Conservation (phyloP, 164 flowering plant genomes). For the Berberis vulgaris region DNA sequence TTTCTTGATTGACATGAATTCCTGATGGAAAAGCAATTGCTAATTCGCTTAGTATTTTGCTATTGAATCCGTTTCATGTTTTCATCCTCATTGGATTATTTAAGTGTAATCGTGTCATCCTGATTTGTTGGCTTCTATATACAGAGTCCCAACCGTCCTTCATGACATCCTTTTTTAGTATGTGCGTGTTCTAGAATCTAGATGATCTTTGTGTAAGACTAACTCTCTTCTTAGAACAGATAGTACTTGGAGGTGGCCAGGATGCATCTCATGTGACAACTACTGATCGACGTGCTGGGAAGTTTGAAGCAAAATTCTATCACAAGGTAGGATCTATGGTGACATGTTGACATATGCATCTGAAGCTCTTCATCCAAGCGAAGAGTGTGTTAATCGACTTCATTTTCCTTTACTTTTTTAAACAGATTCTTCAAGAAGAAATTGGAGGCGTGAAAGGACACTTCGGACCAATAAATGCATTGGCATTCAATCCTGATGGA, state of each 20-base stretch:
- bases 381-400: neutral
- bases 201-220: neutral
- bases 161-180: neutral
- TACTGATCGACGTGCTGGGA: slow-evolving; percentile 95
- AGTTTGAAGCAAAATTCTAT: slow-evolving; percentile 89
- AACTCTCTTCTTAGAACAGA: slow-evolving; percentile 27
- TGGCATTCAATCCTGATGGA: slow-evolving; percentile 94
- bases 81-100: too few species aligned
- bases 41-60: too few species aligned
- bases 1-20: too few species aligned
- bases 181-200: neutral
- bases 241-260: slow-evolving; percentile 98
- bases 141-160: neutral
- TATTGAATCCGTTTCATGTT: too few species aligned
- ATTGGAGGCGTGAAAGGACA: slow-evolving; percentile 96
- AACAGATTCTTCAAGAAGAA: slow-evolving; percentile 64
- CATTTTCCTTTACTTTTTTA: neutral
- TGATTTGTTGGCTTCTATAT: neutral
- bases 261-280: slow-evolving; percentile 85
- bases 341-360: neutral
- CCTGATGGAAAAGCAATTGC: too few species aligned
- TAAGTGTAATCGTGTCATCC: neutral
- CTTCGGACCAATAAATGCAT: slow-evolving; percentile 91
- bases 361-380: neutral
- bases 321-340: slow-evolving; percentile 48